phyloP scores from a whole-genome alignment of 768 basidiomycete species.

The Macrocybe gigantea region DNA sequence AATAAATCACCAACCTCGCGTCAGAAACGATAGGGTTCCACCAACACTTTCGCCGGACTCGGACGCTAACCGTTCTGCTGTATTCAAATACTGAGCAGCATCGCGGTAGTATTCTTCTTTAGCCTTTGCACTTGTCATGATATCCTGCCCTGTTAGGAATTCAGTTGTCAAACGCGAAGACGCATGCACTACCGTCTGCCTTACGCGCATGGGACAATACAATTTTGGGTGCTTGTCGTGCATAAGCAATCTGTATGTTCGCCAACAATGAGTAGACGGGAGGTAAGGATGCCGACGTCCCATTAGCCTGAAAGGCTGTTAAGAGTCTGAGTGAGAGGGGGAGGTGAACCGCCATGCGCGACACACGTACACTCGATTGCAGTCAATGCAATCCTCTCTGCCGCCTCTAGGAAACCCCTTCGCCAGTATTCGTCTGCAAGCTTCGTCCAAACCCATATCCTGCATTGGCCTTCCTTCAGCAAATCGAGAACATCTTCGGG shows the following conservation, averaged over 20 bases:
- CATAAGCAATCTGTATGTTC: constrained; percentile 76
- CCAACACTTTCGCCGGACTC: constrained; percentile 56
- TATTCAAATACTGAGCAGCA: constrained; percentile 65
- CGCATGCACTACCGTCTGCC: constrained; percentile 20
- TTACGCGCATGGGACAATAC: constrained; percentile 68
- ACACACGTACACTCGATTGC: constrained; percentile 52
- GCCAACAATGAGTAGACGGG: constrained; percentile 81
- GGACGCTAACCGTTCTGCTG: constrained; percentile 45
- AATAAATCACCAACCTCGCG: constrained; percentile 46
- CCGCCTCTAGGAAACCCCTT: constrained; percentile 65
- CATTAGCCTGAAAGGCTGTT: constrained; percentile 48
- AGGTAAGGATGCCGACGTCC: constrained; percentile 45
- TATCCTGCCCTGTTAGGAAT: constrained; percentile 51
- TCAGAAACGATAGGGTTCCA: constrained; percentile 55
- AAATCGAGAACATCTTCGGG: constrained; percentile 72
- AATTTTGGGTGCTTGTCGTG: constrained; percentile 80
- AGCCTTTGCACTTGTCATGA: constrained; percentile 48
- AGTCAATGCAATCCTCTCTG: constrained; percentile 66
- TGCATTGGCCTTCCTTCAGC: constrained; percentile 66
- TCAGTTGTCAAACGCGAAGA: constrained; percentile 2
- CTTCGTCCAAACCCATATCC: constrained; percentile 72
- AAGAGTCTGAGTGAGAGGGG: neutral
- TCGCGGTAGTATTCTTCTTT: constrained; percentile 68
- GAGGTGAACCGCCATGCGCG: neutral
- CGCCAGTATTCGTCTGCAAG: constrained; percentile 89